These are phyloP conservation scores for Chaetomium olivaceum DNA, from an alignment of 2,329 filamentous ascomycete genomes.

Conservation along the genomic window DNA sequence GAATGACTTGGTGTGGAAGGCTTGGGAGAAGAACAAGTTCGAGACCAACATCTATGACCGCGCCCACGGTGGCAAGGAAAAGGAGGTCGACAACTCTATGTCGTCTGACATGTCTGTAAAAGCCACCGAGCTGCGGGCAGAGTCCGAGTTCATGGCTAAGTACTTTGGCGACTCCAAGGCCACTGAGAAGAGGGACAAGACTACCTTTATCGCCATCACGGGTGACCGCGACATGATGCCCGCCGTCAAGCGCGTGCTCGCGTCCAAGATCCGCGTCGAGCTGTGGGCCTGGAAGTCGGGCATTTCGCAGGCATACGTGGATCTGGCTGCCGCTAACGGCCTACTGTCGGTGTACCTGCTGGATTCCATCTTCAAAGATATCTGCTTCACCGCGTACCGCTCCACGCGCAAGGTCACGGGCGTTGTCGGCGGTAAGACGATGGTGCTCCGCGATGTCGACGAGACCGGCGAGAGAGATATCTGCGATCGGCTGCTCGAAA, in stretches of 20 bases:
- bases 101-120: not conserved
- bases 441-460: too few species aligned
- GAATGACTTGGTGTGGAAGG: constrained; percentile 6
- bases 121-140: not conserved
- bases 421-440: too few species aligned
- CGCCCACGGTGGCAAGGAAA: not conserved
- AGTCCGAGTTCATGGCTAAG: not conserved
- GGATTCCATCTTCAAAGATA: too few species aligned
- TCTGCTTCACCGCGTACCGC: too few species aligned
- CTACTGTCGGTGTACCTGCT: too few species aligned
- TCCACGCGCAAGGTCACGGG: too few species aligned
- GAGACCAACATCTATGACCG: constrained; percentile 8
- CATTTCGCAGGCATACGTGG: too few species aligned
- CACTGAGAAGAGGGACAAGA: not conserved
- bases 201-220: constrained; percentile 3
- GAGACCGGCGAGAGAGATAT: too few species aligned
- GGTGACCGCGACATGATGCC: constrained; percentile 5
- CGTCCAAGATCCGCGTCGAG: constrained; percentile 3
- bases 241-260: constrained; percentile 1
- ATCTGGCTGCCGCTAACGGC: too few species aligned
- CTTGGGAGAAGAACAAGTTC: constrained; percentile 3
- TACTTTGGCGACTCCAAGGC: not conserved
- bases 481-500: too few species aligned
- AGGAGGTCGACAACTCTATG: constrained; percentile 6
- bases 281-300: not conserved